Conservation (phyloP, 2,329 filamentous ascomycete genomes). For the Thielaviopsis populi region DNA sequence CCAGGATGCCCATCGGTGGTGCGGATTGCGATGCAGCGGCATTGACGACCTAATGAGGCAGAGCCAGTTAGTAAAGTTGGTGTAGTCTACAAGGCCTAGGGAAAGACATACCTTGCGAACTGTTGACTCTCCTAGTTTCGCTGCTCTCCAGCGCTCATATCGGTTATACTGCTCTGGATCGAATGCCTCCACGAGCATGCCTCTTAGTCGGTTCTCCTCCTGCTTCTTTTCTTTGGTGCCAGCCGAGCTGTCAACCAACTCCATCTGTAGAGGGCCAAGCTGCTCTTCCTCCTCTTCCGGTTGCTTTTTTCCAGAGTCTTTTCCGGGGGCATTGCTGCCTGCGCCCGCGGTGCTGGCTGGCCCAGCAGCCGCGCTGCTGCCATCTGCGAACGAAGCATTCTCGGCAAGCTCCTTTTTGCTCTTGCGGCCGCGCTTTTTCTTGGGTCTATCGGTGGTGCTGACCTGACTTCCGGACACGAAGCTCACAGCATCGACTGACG, state of each 20-base stretch:
- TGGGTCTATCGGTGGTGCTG: conserved; percentile 30
- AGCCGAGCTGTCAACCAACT: conserved; percentile 42
- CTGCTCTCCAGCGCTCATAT: conserved; percentile 55
- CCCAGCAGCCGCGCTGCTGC: conserved; percentile 28
- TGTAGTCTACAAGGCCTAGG: conserved; percentile 10
- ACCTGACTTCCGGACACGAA: conserved; percentile 47
- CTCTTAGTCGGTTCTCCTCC: conserved; percentile 41
- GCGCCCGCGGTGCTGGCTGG: conserved; percentile 29
- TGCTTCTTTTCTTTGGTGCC: conserved; percentile 53
- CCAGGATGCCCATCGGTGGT: conserved; percentile 55
- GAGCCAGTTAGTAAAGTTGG: neutral
- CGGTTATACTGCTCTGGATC: conserved; percentile 51
- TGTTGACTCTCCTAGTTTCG: conserved; percentile 51
- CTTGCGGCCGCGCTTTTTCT: conserved; percentile 48
- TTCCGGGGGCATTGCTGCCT: conserved; percentile 28
- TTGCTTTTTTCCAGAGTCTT: conserved; percentile 30
- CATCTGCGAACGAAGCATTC: conserved; percentile 28
- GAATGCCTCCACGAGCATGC: conserved; percentile 50
- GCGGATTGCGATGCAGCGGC: conserved; percentile 69
- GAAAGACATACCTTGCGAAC: conserved; percentile 45
- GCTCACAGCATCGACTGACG: conserved; percentile 46
- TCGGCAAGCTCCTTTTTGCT: conserved; percentile 40
- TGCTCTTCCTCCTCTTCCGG: conserved; percentile 45
- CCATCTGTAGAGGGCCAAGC: conserved; percentile 27
- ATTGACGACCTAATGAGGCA: conserved; percentile 48